Base-by-base conservation (phyloP, 1,284 basidiomycete species). In the Moesziomyces globuligerus region DNA sequence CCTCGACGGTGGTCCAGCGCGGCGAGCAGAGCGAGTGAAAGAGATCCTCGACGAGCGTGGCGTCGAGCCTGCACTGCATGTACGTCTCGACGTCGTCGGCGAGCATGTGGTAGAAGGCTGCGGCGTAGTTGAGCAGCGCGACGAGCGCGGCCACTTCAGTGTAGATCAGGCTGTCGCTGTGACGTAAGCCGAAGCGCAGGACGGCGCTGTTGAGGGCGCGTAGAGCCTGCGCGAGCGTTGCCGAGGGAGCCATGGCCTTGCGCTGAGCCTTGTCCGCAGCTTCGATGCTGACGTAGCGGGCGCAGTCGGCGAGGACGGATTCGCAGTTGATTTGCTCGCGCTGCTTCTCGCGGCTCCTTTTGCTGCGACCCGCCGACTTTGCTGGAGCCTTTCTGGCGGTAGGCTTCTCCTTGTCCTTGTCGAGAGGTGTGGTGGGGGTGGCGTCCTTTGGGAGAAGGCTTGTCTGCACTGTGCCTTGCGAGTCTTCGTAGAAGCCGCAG, bases 111-210 rank as follows among this genome's bases (percentile, higher is more conserved):
- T 48, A 57, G 36, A 61, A 43, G 3, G 49, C 49, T 20, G 49
- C 56, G 1, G 57, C 53, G 26, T 61, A 61, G 49, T 68, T 68
- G 48, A 68, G 65, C 34, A 60, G 29, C 8, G 43, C 57, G 5
- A 61, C 49, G 10, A 67, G 9, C 26, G 44, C 36, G 5, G 44
- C 56, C 9, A 67, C n/a, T 23, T 67, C 64, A 18, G 17, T 36
- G 23, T 39, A 56, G 18, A 55, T 24, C 5, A 44, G 11, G 7
- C 32, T 46, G 26, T 55, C 29, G 38, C 43, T 13, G 15, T 24
- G 25, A 1, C 13, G 18, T 7, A 13, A 20, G 9, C 44, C 24
- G 11, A 34, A 56, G 15, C 29, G 18, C 4, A 67, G 52, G 11
- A 56, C 41, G 11, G 57, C 40, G 10, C 42, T 53, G 15, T 68